These are phyloP conservation scores for Capsicum chinense DNA, from an alignment of 257 asterid genomes.

Conservation along the genomic window DNA sequence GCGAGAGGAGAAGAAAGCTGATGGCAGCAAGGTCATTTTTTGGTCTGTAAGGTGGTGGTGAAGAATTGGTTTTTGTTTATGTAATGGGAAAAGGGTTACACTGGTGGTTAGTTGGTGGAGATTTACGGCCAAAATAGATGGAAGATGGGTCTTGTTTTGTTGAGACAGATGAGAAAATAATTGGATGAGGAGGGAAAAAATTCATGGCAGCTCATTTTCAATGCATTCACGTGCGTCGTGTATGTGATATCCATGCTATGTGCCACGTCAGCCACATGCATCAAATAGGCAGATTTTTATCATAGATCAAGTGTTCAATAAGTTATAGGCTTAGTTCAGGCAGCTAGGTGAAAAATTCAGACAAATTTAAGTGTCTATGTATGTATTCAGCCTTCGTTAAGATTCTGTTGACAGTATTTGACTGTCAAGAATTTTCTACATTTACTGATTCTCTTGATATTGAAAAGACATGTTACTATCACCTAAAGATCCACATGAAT, in stretches of 20 bases:
- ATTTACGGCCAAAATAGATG: not conserved
- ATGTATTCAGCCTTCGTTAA: not conserved
- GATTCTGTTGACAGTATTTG: not conserved
- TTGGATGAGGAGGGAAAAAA: not conserved
- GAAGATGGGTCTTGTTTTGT: constrained; percentile 4
- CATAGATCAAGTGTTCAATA: constrained; percentile 5
- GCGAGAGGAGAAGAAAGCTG: not conserved
- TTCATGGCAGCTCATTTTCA: constrained; percentile 5
- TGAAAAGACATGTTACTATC: not conserved
- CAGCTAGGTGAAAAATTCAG: not conserved
- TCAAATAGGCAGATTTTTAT: not conserved
- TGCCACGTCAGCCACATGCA: not conserved
- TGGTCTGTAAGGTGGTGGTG: constrained; percentile 1
- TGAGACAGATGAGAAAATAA: not conserved
- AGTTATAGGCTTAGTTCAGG: not conserved
- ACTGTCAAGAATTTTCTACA: not conserved
- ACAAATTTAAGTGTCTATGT: not conserved
- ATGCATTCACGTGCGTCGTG: not conserved
- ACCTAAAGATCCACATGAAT: constrained; percentile 13
- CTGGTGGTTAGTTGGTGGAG: not conserved
- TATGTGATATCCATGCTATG: not conserved
- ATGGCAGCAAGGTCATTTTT: not conserved
- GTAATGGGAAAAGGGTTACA: not conserved
- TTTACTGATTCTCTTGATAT: not conserved
- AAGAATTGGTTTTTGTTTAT: not conserved